These are phyloP conservation scores for Meredithiella fracta DNA, from an alignment of 2,329 filamentous ascomycete genomes.

Conservation along the genomic window DNA sequence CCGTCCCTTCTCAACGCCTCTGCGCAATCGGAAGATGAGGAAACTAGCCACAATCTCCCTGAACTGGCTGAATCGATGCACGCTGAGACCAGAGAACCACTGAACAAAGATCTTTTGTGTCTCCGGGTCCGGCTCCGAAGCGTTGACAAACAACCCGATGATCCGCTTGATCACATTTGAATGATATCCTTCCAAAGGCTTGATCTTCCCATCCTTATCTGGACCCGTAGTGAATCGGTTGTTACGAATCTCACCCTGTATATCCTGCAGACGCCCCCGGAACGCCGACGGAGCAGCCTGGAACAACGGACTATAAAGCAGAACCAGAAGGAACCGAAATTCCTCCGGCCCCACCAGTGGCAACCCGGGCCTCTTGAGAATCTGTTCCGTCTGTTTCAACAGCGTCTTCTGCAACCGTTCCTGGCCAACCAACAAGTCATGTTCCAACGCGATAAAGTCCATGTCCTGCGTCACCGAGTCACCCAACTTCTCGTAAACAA, in stretches of 20 bases:
- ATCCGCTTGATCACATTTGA: constrained; percentile 75
- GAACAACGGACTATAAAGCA: constrained; percentile 64
- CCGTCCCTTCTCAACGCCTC: constrained; percentile 55
- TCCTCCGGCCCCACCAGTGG: constrained; percentile 52
- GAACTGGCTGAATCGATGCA: constrained; percentile 49
- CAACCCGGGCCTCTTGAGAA: constrained; percentile 64
- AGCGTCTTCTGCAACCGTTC: constrained; percentile 52
- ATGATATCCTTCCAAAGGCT: constrained; percentile 39
- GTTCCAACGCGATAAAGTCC: constrained; percentile 24
- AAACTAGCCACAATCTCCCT: constrained; percentile 67
- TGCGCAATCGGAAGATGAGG: constrained; percentile 61
- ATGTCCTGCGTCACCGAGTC: neutral
- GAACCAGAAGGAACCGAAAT: constrained; percentile 59
- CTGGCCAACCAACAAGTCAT: constrained; percentile 38
- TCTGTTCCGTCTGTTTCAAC: constrained; percentile 60
- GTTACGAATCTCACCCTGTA: neutral
- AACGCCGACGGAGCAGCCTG: constrained; percentile 30
- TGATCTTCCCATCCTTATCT: constrained; percentile 7
- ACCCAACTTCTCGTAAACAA: neutral
- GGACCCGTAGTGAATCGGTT: constrained; percentile 4
- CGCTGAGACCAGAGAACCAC: constrained; percentile 61
- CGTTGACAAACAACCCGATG: constrained; percentile 61
- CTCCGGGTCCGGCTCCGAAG: constrained; percentile 41
- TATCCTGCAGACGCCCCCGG: constrained; percentile 24
- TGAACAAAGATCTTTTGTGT: constrained; percentile 62